Conservation (phyloP, 169 alveolate genomes). For the Cryptosporidium sp. region DNA sequence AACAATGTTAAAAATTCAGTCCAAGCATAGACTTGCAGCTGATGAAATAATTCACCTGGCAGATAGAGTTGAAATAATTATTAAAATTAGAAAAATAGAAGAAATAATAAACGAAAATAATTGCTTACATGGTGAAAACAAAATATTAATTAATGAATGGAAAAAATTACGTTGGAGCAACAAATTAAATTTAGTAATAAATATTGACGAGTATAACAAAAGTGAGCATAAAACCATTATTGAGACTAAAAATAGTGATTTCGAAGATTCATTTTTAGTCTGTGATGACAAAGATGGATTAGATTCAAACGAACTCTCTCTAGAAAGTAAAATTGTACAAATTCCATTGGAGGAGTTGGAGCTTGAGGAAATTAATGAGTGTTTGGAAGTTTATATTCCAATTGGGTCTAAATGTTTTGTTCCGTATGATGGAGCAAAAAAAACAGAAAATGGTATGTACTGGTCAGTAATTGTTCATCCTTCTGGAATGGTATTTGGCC, state of each 20-base stretch:
- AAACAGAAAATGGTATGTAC: slow-evolving; percentile 42
- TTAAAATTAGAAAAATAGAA: slow-evolving; percentile 13
- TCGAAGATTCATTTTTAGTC: neutral
- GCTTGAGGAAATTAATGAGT: slow-evolving; percentile 58
- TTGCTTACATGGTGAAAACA: neutral
- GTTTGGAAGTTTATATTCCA: slow-evolving; percentile 60
- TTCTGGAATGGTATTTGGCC: slow-evolving; percentile 73
- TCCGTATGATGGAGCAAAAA: slow-evolving; percentile 64
- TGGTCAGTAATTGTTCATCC: slow-evolving; percentile 75
- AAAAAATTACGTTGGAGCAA: slow-evolving; percentile 72
- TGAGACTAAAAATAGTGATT: neutral
- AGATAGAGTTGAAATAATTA: slow-evolving; percentile 57
- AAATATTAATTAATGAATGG: slow-evolving; percentile 34
- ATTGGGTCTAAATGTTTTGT: neutral
- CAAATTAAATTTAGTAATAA: slow-evolving; percentile 33
- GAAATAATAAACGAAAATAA: slow-evolving; percentile 12
- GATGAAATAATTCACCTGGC: slow-evolving; percentile 66
- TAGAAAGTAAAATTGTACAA: slow-evolving; percentile 5
- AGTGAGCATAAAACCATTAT: neutral
- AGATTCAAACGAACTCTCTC: neutral
- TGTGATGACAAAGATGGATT: neutral
- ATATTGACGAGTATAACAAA: slow-evolving; percentile 24
- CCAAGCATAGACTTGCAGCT: slow-evolving; percentile 30
- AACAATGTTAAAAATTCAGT: slow-evolving; percentile 82
- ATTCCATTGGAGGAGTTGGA: slow-evolving; percentile 27